Percentiles rank a stretch among this genome's conserved stretches.
Evolutionary conservation across 768 basidiomycete genomes (phyloP).

Genomic region (Polyporus arcularius): DNA sequence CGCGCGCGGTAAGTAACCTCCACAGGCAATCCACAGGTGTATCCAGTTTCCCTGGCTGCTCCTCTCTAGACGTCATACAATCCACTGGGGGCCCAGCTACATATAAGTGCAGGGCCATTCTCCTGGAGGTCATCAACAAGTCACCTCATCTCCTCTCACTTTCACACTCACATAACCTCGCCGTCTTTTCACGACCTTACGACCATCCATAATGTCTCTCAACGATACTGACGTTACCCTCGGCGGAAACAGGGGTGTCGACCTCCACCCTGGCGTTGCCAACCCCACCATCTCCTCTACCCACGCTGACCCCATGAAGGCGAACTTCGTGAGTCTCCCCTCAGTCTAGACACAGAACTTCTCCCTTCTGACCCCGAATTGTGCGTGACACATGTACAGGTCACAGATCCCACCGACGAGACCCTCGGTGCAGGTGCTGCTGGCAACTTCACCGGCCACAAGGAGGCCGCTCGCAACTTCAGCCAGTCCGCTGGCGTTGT

Average conservation of each 20-base stretch:
- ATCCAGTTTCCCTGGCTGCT: not conserved
- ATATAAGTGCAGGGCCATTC: not conserved
- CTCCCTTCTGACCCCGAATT: no score
- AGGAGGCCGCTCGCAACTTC: slow-evolving; percentile 41
- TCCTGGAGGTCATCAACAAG: not conserved
- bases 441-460: slow-evolving; percentile 40
- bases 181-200: not conserved
- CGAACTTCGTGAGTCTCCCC: slow-evolving; percentile 44
- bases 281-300: slow-evolving; percentile 44
- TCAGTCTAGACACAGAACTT: no score
- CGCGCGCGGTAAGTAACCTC: not conserved
- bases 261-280: slow-evolving; percentile 44
- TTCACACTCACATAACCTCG: not conserved
- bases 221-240: slow-evolving; percentile 32
- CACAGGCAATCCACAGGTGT: not conserved
- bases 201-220: slow-evolving; percentile 36
- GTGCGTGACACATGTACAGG: slow-evolving; percentile 28
- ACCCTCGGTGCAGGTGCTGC: slow-evolving; percentile 44
- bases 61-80: not conserved
- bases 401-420: slow-evolving; percentile 42
- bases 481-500: slow-evolving; percentile 48
- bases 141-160: not conserved
- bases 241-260: slow-evolving; percentile 33
- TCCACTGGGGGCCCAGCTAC: no score
- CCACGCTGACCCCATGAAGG: slow-evolving; percentile 36